Evolutionary conservation across 2,329 filamentous ascomycete species (phyloP).

Genomic region (Hymenoscyphus fructigenus): DNA sequence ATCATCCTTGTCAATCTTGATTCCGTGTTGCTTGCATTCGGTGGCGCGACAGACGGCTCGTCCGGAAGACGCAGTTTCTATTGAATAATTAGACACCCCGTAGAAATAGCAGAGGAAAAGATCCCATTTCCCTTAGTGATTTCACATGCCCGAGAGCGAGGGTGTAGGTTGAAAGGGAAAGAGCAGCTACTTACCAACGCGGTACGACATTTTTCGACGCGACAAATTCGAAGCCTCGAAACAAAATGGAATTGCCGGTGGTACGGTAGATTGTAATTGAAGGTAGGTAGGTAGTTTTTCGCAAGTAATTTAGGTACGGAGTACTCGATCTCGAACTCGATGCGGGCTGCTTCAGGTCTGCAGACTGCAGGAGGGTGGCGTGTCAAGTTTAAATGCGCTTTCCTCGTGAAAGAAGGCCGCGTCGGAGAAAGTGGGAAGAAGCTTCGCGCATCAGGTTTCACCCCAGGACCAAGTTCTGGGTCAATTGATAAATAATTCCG

Average conservation of each 20-base stretch:
- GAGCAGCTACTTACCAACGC: constrained; percentile 2
- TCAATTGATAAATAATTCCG: background rate
- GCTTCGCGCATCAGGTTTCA: background rate
- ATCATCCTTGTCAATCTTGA: constrained; percentile 78
- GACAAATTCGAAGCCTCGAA: background rate
- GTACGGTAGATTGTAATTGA: background rate
- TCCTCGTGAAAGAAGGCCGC: background rate
- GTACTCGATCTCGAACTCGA: no score
- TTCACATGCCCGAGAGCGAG: background rate
- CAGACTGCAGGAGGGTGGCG: background rate
- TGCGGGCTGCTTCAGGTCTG: no score
- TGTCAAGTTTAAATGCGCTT: background rate
- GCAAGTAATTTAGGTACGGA: background rate
- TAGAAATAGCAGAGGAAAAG: background rate
- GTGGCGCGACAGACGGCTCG: constrained; percentile 30
- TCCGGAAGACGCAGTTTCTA: background rate
- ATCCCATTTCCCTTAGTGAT: background rate
- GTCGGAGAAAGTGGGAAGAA: background rate
- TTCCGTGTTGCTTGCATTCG: constrained; percentile 66
- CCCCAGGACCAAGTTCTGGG: background rate
- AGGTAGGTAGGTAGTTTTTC: background rate
- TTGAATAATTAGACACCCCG: background rate
- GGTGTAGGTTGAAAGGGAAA: background rate
- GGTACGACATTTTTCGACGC: constrained; percentile 3
- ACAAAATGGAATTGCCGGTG: background rate